Base-by-base conservation (phyloP, 1,139 yeast genomes). In the Pneumocystis oryctolagi region DNA sequence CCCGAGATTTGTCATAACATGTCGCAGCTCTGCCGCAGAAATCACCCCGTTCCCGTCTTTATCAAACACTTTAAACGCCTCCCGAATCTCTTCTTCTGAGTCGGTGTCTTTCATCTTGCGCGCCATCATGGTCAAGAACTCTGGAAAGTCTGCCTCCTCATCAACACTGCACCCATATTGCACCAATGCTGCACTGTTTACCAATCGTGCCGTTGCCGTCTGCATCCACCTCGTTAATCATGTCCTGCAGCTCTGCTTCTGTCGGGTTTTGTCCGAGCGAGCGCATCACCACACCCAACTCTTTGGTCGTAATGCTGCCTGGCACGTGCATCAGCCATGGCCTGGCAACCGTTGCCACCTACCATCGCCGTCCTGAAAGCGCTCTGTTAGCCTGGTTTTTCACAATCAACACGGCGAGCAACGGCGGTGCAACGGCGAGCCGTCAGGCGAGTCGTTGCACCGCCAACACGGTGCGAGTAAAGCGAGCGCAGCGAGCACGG, bases 281-380 rank as follows among this genome's bases (percentile, higher is more conserved):
- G 77, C 98, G 85, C 98, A 92, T 92, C 64, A 92, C 98, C 9
- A 97, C 89, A 69, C 98, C 97, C 71, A 92, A 81, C 76, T 92
- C 98, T 73, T 87, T 84, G 71, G 96, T 88, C 67, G 97, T 89
- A 78, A 92, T 92, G 20, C n/a, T 12, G 16, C 47, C 47, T 39
- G n/a, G 16, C n/a, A n/a, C n/a, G n/a, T n/a, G n/a, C n/a, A n/a
- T n/a, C n/a, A n/a, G n/a, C n/a, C n/a, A n/a, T n/a, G n/a, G n/a
- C n/a, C n/a, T n/a, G n/a, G n/a, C n/a, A n/a, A n/a, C 20, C n/a
- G 6, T 18, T 39, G n/a, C n/a, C 74, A 32, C 8, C 89, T 82
- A 67, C 97, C 98, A 77, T 90, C 97, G 71, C 90, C 87, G 74
- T 92, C 96, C 76, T 65, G 62, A n/a, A n/a, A n/a, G n/a, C n/a